These are phyloP conservation scores for Pueraria montana DNA, from an alignment of 306 rosid genomes.

Conservation along the genomic window DNA sequence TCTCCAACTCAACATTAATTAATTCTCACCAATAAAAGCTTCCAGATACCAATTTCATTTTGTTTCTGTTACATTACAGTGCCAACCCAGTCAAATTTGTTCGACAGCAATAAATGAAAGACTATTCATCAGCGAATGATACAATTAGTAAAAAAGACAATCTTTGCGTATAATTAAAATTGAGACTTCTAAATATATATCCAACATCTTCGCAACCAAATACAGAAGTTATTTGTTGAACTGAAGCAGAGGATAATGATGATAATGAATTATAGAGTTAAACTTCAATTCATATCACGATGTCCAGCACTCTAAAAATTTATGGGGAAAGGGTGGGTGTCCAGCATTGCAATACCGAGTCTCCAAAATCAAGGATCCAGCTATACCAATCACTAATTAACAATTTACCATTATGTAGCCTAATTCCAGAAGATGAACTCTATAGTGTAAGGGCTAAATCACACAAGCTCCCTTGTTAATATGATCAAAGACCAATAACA, in stretches of 20 bases:
- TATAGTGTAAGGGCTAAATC: neutral
- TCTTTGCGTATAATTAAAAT: too few species aligned
- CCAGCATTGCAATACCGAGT: conserved; percentile 12
- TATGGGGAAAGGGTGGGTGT: neutral
- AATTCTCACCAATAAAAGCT: conserved; percentile 2
- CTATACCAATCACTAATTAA: neutral
- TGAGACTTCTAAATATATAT: neutral
- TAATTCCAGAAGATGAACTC: conserved; percentile 12
- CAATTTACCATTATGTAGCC: conserved; percentile 8
- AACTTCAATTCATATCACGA: conserved; percentile 28
- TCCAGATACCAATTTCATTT: conserved; percentile 15
- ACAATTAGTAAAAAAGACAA: conserved; percentile 22
- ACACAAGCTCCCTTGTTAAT: conserved; percentile 26
- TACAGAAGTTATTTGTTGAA: neutral
- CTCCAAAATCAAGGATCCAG: conserved; percentile 36
- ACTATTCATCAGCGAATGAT: neutral
- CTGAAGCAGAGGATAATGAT: conserved; percentile 12
- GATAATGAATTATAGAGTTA: conserved; percentile 5
- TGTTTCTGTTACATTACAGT: conserved; percentile 21
- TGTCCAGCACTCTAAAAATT: conserved; percentile 14
- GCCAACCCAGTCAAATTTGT: conserved; percentile 20
- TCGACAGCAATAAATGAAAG: conserved; percentile 22
- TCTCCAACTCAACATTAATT: conserved; percentile 7
- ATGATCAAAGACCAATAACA: conserved; percentile 20
- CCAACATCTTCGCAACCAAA: neutral